Percentiles rank a stretch among this genome's conserved stretches.
phyloP scores from a whole-genome alignment of 2,329 filamentous ascomycete species.

The Colletotrichum kahawae region DNA sequence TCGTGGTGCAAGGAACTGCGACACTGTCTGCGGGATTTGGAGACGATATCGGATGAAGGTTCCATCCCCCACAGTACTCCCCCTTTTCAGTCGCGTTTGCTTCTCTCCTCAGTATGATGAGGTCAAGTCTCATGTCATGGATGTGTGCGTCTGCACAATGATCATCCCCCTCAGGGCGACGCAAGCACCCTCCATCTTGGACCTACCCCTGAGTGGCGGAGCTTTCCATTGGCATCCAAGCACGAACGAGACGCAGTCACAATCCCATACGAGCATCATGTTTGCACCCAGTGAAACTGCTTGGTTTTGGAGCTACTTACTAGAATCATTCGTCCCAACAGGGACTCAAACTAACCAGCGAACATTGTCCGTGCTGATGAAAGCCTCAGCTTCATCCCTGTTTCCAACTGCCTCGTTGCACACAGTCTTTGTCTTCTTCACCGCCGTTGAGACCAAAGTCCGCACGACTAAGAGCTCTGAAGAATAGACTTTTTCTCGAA shows the following conservation, averaged over 20 bases:
- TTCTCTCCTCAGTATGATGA: neutral
- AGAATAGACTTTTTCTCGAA: neutral
- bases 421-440: neutral
- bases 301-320: neutral
- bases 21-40: neutral
- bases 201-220: neutral
- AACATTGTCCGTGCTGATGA: conserved; percentile 4
- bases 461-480: neutral
- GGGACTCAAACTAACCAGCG: neutral
- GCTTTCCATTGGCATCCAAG: neutral
- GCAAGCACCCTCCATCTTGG: neutral
- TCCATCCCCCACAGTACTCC: neutral
- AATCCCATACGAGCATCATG: neutral
- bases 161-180: neutral
- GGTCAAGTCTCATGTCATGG: neutral
- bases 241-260: neutral
- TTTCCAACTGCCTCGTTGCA: neutral
- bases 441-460: neutral
- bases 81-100: neutral
- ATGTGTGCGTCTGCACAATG: neutral
- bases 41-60: neutral
- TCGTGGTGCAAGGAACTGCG: neutral
- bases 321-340: conserved; percentile 6
- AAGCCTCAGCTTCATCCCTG: neutral
- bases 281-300: neutral